phyloP scores from a whole-genome alignment of 2,329 filamentous ascomycete genomes.

The Basipetospora chlamydospora region DNA sequence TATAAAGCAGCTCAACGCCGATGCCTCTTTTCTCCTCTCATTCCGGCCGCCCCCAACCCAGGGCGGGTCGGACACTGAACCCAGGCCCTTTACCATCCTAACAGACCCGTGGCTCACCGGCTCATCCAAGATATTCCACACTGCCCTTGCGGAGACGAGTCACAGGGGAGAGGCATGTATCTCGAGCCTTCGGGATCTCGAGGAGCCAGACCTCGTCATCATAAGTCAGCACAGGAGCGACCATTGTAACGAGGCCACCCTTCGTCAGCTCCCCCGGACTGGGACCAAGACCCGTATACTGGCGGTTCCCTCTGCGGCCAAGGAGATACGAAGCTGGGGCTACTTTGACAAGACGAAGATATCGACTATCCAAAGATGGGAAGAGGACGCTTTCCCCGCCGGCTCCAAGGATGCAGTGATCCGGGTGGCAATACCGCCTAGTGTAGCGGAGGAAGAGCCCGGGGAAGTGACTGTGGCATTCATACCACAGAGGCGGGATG shows the following conservation, averaged over 20 bases:
- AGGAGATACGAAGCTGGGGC: constrained; percentile 51
- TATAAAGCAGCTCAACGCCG: constrained; percentile 48
- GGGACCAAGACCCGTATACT: constrained; percentile 46
- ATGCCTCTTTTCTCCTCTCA: constrained; percentile 50
- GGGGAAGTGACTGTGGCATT: constrained; percentile 61
- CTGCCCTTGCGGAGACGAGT: constrained; percentile 44
- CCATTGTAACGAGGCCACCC: constrained; percentile 55
- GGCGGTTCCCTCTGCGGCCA: constrained; percentile 49
- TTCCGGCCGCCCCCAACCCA: constrained; percentile 39
- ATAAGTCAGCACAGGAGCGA: constrained; percentile 38
- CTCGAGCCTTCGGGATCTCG: constrained; percentile 28
- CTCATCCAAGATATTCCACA: constrained; percentile 42
- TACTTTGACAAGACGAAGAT: constrained; percentile 44
- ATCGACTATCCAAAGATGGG: constrained; percentile 29
- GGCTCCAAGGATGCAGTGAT: constrained; percentile 19
- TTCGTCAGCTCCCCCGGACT: constrained; percentile 44
- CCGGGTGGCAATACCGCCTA: constrained; percentile 37
- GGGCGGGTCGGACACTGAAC: constrained; percentile 18
- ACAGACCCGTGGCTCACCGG: constrained; percentile 59
- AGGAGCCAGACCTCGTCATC: constrained; percentile 29
- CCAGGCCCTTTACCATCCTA: constrained; percentile 48
- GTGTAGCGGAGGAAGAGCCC: constrained; percentile 32
- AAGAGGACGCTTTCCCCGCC: constrained; percentile 19
- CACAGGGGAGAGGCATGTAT: constrained; percentile 42
- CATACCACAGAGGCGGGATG: constrained; percentile 44